These are phyloP conservation scores for Pythium sp. DNA, from an alignment of 352 stramenopile species.

Conservation along the genomic window DNA sequence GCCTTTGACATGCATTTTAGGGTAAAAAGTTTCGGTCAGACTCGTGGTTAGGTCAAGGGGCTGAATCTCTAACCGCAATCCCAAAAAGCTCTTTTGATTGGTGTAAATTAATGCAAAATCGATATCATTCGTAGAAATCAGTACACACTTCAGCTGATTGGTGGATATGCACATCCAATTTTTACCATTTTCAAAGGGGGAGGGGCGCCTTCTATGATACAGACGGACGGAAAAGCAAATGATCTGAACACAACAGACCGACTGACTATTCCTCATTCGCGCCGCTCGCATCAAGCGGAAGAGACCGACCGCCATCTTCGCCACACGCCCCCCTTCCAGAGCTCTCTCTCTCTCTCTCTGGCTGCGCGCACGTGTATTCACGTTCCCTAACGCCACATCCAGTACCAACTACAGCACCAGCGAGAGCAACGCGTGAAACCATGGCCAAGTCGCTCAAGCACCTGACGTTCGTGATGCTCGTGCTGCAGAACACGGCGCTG, in stretches of 20 bases:
- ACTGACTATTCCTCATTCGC: neutral
- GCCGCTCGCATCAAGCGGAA: neutral
- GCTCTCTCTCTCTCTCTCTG: neutral
- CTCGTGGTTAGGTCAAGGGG: too few species aligned
- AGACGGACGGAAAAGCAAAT: neutral
- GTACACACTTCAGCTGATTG: too few species aligned
- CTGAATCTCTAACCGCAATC: too few species aligned
- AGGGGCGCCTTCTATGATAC: too few species aligned
- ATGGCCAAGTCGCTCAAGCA: conserved; percentile 62
- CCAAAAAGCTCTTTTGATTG: too few species aligned
- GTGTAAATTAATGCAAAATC: too few species aligned
- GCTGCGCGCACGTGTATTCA: neutral
- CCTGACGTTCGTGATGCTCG: conserved; percentile 82
- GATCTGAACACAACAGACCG: neutral
- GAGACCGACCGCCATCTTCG: neutral
- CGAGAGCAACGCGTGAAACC: neutral
- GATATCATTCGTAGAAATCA: too few species aligned
- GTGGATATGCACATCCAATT: too few species aligned
- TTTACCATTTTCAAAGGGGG: too few species aligned
- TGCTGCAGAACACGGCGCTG: conserved; percentile 84
- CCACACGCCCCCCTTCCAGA: neutral
- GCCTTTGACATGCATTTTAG: too few species aligned
- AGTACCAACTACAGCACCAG: neutral
- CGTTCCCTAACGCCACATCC: too few species aligned
- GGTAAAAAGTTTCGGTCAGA: too few species aligned